Evolutionary conservation across 768 basidiomycete genomes (phyloP).

Genomic region (Tephrocybe sp.): DNA sequence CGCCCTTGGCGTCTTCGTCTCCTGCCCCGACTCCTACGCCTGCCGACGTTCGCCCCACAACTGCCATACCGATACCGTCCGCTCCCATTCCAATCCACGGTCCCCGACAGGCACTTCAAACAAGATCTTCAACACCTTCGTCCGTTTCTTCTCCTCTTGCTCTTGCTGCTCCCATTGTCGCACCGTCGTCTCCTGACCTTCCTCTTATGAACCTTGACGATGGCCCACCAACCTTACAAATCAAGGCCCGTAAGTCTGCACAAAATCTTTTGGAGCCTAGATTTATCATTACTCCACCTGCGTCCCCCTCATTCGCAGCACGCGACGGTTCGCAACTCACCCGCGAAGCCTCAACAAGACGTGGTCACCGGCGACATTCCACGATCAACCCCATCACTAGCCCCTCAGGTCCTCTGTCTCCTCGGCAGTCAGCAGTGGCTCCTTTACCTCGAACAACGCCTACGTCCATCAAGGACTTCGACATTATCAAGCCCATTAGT

Average conservation of each 20-base stretch:
- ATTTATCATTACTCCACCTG: constrained; percentile 69
- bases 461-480: constrained; percentile 97
- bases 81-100: constrained; percentile 27
- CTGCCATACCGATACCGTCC: constrained; percentile 22
- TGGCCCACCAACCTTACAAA: constrained; percentile 50
- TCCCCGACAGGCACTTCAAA: constrained; percentile 53
- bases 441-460: constrained; percentile 77
- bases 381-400: constrained; percentile 61
- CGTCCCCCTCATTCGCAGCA: constrained; percentile 62
- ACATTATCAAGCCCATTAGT: constrained; percentile 98
- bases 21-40: constrained; percentile 33
- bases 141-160: constrained; percentile 87
- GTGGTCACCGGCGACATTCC: constrained; percentile 69
- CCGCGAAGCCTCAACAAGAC: constrained; percentile 49
- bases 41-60: constrained; percentile 26
- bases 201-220: constrained; percentile 45
- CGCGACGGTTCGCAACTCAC: constrained; percentile 35
- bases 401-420: constrained; percentile 75
- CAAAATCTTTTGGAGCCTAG: constrained; percentile 65
- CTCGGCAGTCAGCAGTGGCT: constrained; percentile 75
- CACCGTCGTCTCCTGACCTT: constrained; percentile 36
- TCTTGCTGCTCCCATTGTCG: constrained; percentile 80
- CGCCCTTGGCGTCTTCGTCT: constrained; percentile 62
- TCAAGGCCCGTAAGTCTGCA: constrained; percentile 64
- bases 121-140: constrained; percentile 84